phyloP scores from a whole-genome alignment of 139 green algal genomes.

The Chlamydomonas schloesseri region DNA sequence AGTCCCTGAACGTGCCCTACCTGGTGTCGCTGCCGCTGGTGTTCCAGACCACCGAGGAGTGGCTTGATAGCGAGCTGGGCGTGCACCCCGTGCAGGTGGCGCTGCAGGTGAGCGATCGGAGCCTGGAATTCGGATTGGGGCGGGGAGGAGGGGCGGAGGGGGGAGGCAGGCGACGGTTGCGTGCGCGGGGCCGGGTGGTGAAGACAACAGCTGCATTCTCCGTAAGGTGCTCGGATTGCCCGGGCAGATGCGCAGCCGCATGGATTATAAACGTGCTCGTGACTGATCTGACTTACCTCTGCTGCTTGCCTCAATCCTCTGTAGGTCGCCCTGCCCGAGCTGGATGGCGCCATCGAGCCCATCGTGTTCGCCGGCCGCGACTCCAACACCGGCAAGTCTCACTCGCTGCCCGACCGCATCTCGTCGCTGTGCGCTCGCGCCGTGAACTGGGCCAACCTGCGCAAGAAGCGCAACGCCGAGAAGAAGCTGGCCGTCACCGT shows the following conservation, averaged over 20 bases:
- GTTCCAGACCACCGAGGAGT: slow-evolving; percentile 99
- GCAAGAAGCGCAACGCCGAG: slow-evolving; percentile 91
- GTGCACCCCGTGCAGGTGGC: slow-evolving; percentile 99
- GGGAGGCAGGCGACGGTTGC: too few relatives aligned
- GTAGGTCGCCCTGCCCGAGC: slow-evolving; percentile 98
- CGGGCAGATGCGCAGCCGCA: too few relatives aligned
- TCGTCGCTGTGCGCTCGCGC: slow-evolving; percentile 86
- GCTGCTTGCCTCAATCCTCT: too few relatives aligned
- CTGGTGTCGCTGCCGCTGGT: slow-evolving; percentile 97
- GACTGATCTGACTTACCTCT: too few relatives aligned
- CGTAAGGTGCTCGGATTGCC: too few relatives aligned
- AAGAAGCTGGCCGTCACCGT: slow-evolving; percentile 98
- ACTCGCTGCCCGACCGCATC: slow-evolving; percentile 98
- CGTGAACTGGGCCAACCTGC: slow-evolving; percentile 96
- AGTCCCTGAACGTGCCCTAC: slow-evolving; percentile 97
- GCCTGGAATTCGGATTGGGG: neutral
- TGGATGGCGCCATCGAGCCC: slow-evolving; percentile 98
- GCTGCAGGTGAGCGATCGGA: slow-evolving; percentile 79
- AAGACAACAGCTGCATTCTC: too few relatives aligned
- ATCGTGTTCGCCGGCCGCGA: slow-evolving; percentile 99
- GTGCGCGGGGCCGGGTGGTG: too few relatives aligned
- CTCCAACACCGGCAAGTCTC: slow-evolving; percentile 96
- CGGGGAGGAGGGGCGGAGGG: too few relatives aligned
- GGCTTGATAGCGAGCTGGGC: slow-evolving; percentile 95
- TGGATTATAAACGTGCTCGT: too few relatives aligned